Evolutionary conservation across 768 basidiomycete genomes (phyloP), one percentile per base, ranked within the genome.

Genomic region (Trametopsis cervina): DNA sequence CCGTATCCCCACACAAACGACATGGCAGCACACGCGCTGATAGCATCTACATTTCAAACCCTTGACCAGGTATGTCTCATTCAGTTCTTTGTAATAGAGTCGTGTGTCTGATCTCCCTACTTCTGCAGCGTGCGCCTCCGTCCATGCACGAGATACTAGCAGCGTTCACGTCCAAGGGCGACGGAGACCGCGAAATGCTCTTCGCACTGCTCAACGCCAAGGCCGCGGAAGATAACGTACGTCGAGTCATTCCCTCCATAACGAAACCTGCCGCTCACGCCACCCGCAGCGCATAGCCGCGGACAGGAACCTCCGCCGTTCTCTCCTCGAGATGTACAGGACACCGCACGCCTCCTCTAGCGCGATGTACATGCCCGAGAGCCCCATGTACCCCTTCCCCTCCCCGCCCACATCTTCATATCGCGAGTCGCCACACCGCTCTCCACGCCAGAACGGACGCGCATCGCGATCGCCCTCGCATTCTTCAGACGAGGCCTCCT

Each of bases 121-220:
- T 45, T 26, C 33, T 29, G 7, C 59, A 89, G 85, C 59, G 81
- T 4, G 80, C 90, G 22, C 88, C 92, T 1, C 90, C 93, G 0
- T 81, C 71, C 52, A 73, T 96, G 38, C 78, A 86, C 41, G 90
- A 93, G 57, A 92, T 96, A 37, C 80, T 96, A 21, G 75, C 77
- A 33, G 91, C 92, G 6, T 96, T 94, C 70, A 75, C 78, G 48
- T 67, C 80, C 33, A 88, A 83, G 59, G 93, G 93, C 51, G 89
- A 93, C 52, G 92, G 90, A 37, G 93, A 96, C 72, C 76, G 92
- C 20, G 90, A 94, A 44, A 85, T 94, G 80, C 73, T 96, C 18
- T 74, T 95, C 27, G 80, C 89, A 55, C 87, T 96, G 77, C 73
- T 96, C 42, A 90, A 86, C 51, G 91, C 92, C 60, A 96, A 96